Conservation (phyloP, 2,329 filamentous ascomycete genomes). For the Pyrenophora seminiperda region DNA sequence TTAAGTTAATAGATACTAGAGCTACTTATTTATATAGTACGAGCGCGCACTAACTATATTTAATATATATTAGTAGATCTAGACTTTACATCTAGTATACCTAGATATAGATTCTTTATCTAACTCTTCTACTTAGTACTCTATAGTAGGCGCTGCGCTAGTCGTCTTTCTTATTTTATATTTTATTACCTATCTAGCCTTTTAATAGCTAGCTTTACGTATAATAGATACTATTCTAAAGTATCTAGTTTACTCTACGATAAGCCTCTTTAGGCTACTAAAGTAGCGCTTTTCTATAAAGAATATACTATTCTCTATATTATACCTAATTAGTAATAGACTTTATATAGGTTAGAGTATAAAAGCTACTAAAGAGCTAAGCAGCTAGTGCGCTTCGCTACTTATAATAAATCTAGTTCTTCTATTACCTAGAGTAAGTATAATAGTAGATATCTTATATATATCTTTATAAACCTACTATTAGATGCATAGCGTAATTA, state of each 20-base stretch:
- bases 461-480: conserved; percentile 12
- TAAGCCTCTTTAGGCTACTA: neutral
- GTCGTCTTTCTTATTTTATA: conserved; percentile 4
- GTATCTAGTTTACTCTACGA: conserved; percentile 17
- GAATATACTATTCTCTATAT: neutral
- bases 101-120: conserved; percentile 6
- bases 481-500: conserved; percentile 7
- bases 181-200: neutral
- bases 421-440: conserved; percentile 5
- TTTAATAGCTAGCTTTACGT: conserved; percentile 5
- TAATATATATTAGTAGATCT: conserved; percentile 4
- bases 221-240: conserved; percentile 8
- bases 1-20: neutral
- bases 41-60: conserved; percentile 9
- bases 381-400: conserved; percentile 11
- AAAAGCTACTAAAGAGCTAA: conserved; percentile 13
- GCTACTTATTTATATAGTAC: conserved; percentile 14
- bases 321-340: conserved; percentile 10
- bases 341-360: conserved; percentile 10
- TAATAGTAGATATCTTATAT: conserved; percentile 11
- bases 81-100: neutral
- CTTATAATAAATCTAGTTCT: conserved; percentile 18
- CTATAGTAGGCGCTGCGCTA: conserved; percentile 4
- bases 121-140: conserved; percentile 8
- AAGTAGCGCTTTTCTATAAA: neutral